Evolutionary conservation across 2,329 filamentous ascomycete species (phyloP).

Genomic region (Aspergillus glaucus): DNA sequence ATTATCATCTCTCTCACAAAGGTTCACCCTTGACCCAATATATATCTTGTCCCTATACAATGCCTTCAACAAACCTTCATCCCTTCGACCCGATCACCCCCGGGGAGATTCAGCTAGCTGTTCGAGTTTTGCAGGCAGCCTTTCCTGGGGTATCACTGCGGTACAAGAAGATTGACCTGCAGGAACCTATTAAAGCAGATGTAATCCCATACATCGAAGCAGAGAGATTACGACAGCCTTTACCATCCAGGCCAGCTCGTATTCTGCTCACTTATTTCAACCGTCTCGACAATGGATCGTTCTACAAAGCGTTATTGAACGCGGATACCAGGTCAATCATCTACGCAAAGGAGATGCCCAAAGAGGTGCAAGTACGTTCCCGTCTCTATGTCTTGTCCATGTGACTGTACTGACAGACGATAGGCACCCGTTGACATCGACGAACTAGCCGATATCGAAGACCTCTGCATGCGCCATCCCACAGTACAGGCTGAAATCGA

Average conservation of each 20-base stretch:
- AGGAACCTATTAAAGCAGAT: slow-evolving; percentile 58
- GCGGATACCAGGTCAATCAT: slow-evolving; percentile 30
- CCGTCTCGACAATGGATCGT: slow-evolving; percentile 36
- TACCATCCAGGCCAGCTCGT: slow-evolving; percentile 46
- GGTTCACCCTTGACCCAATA: not conserved
- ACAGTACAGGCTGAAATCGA: slow-evolving; percentile 53
- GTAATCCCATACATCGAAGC: slow-evolving; percentile 56
- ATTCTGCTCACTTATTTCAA: slow-evolving; percentile 50
- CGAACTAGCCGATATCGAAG: slow-evolving; percentile 54
- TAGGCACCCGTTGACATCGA: slow-evolving; percentile 55
- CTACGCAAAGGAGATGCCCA: slow-evolving; percentile 38
- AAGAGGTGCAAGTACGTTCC: slow-evolving; percentile 39
- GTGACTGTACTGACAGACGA: slow-evolving; percentile 47
- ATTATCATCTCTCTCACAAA: not conserved
- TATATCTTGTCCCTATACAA: not conserved
- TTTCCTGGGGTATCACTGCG: slow-evolving; percentile 34
- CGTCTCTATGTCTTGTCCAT: slow-evolving; percentile 28
- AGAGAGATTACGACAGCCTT: slow-evolving; percentile 48
- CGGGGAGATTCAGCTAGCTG: slow-evolving; percentile 31
- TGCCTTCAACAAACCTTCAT: slow-evolving; percentile 12
- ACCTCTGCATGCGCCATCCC: slow-evolving; percentile 48
- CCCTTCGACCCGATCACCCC: slow-evolving; percentile 36
- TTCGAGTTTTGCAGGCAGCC: slow-evolving; percentile 28
- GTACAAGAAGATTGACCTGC: slow-evolving; percentile 61
- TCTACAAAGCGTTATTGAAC: slow-evolving; percentile 36